A percentile compares a stretch with the other conserved stretches of the same genome.
Evolutionary conservation across 2,329 filamentous ascomycete genomes (phyloP).

Genomic region (Sporothrix euskadiensis): DNA sequence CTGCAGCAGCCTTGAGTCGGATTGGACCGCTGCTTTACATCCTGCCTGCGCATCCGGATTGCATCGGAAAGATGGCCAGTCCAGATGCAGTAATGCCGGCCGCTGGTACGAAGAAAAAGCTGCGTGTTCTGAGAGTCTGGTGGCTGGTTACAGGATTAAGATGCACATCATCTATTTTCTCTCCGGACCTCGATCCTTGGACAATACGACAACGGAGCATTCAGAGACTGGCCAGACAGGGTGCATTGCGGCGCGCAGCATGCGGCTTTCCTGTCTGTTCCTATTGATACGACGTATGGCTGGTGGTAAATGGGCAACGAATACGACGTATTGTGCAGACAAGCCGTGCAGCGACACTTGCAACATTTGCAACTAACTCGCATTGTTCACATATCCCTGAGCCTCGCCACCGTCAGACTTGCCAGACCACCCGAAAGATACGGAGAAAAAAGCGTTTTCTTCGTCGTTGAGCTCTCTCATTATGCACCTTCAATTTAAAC

Average conservation of each 20-base stretch:
- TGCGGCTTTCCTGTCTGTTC: background rate
- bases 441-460: background rate
- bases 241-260: background rate
- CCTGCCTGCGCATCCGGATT: background rate
- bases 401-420: constrained; percentile 1
- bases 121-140: background rate
- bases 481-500: constrained; percentile 10
- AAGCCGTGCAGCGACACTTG: background rate
- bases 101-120: background rate
- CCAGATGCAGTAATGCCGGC: constrained; percentile 5
- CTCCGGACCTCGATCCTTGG: background rate
- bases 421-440: background rate
- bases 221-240: background rate
- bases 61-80: background rate
- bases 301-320: background rate
- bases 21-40: background rate
- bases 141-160: background rate
- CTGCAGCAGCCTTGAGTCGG: background rate
- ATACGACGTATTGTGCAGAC: background rate
- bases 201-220: constrained; percentile 8
- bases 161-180: background rate
- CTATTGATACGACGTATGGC: background rate
- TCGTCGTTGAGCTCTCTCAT: background rate
- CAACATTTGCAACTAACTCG: background rate
- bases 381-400: background rate